A percentile compares a stretch with the other conserved stretches of the same genome.
phyloP scores from a whole-genome alignment of 192 early-diverging fungal genomes.

The Dissophora globulifera region DNA sequence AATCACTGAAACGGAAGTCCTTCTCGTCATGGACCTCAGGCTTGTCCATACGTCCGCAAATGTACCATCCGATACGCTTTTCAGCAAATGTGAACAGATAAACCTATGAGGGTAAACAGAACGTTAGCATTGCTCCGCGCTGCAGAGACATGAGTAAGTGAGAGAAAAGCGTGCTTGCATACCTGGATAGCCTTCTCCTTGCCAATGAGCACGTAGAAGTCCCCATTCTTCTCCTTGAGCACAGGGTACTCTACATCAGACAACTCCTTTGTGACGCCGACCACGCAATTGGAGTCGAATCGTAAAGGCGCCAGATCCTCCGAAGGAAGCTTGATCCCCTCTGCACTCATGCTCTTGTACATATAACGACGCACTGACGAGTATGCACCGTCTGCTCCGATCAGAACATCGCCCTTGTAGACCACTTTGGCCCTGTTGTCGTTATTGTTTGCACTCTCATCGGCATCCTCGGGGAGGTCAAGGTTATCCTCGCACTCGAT shows the following conservation, averaged over 20 bases:
- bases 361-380: constrained; percentile 14
- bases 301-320: constrained; percentile 8
- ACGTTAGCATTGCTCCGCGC: no score
- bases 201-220: constrained; percentile 27
- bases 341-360: constrained; percentile 9
- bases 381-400: constrained; percentile 27
- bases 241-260: constrained; percentile 11
- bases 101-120: background rate
- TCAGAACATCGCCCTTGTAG: constrained; percentile 4
- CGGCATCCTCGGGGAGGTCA: background rate
- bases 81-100: constrained; percentile 30
- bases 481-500: constrained; percentile 2
- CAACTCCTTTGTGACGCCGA: constrained; percentile 11
- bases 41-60: constrained; percentile 25
- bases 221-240: constrained; percentile 13
- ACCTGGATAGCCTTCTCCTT: constrained; percentile 30
- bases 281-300: constrained; percentile 29
- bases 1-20: constrained; percentile 22
- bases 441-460: background rate
- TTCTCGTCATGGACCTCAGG: constrained; percentile 21
- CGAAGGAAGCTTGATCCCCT: constrained; percentile 8
- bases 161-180: background rate
- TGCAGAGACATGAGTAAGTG: background rate
- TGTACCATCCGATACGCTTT: constrained; percentile 14
- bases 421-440: background rate